A percentile compares a stretch with the other conserved stretches of the same genome.
Evolutionary conservation across 148 eudicot species (phyloP).

Genomic region (Vaccinium vitisidaea): DNA sequence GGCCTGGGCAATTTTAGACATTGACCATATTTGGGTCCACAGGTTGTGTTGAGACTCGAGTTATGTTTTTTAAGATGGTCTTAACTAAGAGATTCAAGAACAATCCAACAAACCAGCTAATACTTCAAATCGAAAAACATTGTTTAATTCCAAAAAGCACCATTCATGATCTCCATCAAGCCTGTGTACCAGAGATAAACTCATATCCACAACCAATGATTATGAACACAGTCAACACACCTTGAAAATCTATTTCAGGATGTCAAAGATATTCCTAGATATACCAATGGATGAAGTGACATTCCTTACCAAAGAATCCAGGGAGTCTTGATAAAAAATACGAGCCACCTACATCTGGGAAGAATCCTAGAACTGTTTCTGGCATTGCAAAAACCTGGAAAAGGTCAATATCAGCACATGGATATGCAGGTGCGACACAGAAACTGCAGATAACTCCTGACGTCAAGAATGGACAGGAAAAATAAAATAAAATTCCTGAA

Average conservation of each 20-base stretch:
- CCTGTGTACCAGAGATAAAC: not conserved
- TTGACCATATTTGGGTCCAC: not conserved
- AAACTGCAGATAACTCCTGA: not conserved
- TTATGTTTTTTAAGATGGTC: not conserved
- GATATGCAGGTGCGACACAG: not conserved
- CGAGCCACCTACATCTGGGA: constrained; percentile 95
- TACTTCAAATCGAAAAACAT: too few species aligned
- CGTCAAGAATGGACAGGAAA: not conserved
- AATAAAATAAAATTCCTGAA: not conserved
- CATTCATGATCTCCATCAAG: not conserved
- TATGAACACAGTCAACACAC: not conserved
- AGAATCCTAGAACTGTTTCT: constrained; percentile 93
- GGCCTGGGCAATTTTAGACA: not conserved
- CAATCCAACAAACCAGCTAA: too few species aligned
- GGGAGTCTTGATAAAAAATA: constrained; percentile 86
- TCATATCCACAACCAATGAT: not conserved
- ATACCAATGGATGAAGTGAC: not conserved
- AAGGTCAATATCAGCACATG: not conserved
- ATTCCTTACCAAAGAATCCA: constrained; percentile 81
- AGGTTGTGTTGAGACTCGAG: not conserved
- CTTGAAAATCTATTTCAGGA: not conserved
- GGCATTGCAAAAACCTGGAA: constrained; percentile 97
- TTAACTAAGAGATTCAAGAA: too few species aligned
- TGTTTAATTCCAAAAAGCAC: too few species aligned
- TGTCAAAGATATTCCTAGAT: constrained; percentile 1